Conservation (phyloP, 768 basidiomycete genomes). For the Pulveroboletus frians region DNA sequence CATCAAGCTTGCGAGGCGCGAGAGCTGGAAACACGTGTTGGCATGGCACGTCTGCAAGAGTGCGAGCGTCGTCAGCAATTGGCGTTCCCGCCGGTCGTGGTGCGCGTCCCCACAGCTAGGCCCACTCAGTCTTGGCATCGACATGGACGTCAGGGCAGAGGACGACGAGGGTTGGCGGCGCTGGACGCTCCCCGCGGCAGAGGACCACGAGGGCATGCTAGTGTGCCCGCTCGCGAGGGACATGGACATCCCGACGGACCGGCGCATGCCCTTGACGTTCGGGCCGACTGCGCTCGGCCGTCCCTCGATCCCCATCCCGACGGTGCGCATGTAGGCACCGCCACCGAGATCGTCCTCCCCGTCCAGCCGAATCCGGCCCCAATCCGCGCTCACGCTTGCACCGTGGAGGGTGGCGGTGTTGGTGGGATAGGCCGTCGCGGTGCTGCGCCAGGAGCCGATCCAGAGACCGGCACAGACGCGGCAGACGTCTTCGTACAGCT, state of each 20-base stretch:
- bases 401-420: no score
- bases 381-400: no score
- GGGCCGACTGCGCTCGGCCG: constrained; percentile 34
- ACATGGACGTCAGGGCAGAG: neutral
- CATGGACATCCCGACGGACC: constrained; percentile 48
- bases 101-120: constrained; percentile 4
- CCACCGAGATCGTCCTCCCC: constrained; percentile 58
- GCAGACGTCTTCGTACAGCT: constrained; percentile 81
- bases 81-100: constrained; percentile 32
- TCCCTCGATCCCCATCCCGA: constrained; percentile 72
- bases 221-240: constrained; percentile 36
- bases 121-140: constrained; percentile 28
- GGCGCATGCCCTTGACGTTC: constrained; percentile 36
- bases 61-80: constrained; percentile 46
- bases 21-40: constrained; percentile 54
- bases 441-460: constrained; percentile 60
- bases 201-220: constrained; percentile 26
- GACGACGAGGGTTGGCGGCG: constrained; percentile 32
- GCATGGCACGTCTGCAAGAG: constrained; percentile 67
- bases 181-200: constrained; percentile 24
- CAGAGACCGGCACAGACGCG: constrained; percentile 78
- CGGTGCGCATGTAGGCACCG: constrained; percentile 44
- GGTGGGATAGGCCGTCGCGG: constrained; percentile 45
- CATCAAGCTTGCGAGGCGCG: constrained; percentile 34
- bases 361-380: constrained; percentile 56